These are phyloP conservation scores for Cladosporium cucumerinum DNA, from an alignment of 2,329 filamentous ascomycete species.

Conservation along the genomic window DNA sequence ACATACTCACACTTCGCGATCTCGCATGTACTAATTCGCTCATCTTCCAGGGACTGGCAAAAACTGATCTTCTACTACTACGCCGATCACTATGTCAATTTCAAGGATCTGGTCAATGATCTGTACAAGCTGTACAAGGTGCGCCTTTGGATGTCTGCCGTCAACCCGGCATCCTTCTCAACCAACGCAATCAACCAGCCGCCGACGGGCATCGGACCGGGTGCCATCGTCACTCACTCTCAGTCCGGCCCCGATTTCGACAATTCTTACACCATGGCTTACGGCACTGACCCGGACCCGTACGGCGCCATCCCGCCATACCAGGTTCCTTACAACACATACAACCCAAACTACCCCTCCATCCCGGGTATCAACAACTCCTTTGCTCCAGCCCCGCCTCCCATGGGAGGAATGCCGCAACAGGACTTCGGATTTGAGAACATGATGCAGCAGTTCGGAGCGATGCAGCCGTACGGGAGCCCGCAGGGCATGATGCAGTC, in stretches of 20 bases:
- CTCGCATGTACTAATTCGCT: neutral
- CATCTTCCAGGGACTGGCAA: constrained; percentile 78
- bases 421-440: neutral
- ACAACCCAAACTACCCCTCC: constrained; percentile 33
- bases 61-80: constrained; percentile 99
- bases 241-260: constrained; percentile 20
- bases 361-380: constrained; percentile 34
- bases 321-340: constrained; percentile 31
- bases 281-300: constrained; percentile 33
- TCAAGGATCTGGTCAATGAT: constrained; percentile 95
- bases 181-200: constrained; percentile 35
- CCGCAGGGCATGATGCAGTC: neutral
- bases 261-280: constrained; percentile 33
- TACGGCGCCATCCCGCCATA: constrained; percentile 35
- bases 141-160: constrained; percentile 98
- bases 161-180: constrained; percentile 89
- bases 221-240: constrained; percentile 28
- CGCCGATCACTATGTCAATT: constrained; percentile 96
- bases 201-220: constrained; percentile 37
- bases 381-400: constrained; percentile 22
- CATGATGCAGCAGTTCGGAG: constrained; percentile 4
- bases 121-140: constrained; percentile 99
- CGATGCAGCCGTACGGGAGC: constrained; percentile 3
- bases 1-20: neutral
- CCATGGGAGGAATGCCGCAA: neutral